Evolutionary conservation across 2,329 filamentous ascomycete species (phyloP), one percentile per base, ranked within the genome.

Genomic region (Neoscytalidium dimidiatum): DNA sequence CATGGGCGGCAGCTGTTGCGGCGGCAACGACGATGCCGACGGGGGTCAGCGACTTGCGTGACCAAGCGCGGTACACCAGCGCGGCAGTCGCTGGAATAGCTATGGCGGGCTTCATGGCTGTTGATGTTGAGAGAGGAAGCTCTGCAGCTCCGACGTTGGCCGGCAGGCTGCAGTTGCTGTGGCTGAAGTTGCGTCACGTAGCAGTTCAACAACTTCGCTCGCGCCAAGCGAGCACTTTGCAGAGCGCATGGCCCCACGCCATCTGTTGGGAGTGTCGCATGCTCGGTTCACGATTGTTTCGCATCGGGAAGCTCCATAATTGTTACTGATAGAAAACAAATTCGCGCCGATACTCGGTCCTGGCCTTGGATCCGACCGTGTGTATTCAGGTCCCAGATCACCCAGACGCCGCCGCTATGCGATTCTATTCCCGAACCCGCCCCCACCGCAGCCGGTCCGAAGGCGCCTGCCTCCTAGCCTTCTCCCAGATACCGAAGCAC

Each of bases 1-100:
- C 92, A 77, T 99, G 95, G 11, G 90, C 86, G 51, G 85, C 77
- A 3, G 92, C 94, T 3, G 94, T 96, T 48, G 90, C 71, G 4
- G 84, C 82, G 3, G 94, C 94, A 13, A 86, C 85, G 41, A 90
- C 70, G 70, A 97, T 86, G 67, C 94, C 94, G 6, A 84, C 80
- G 0, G 90, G 86, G 0, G 94, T 98, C 43, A 99, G 85, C 26
- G 90, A 94, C 64, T 78, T 79, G 23, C 74, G 70, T 3, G 76
- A 78, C 68, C 72, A 79, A 8, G 78, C 78, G 43, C 78, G 72
- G 57, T 77, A 79, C 3, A 78, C 74, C 29, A 80, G 74, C 13
- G 74, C 77, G 46, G 73, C 69, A 61, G 71, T 77, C 4, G 74
- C 74, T 46, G 76, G 68, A 26, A 69, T 64, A 21, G 70, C 69